Conservation (phyloP, 495 filamentous ascomycete genomes). For the Corynascus novoguineensis region DNA sequence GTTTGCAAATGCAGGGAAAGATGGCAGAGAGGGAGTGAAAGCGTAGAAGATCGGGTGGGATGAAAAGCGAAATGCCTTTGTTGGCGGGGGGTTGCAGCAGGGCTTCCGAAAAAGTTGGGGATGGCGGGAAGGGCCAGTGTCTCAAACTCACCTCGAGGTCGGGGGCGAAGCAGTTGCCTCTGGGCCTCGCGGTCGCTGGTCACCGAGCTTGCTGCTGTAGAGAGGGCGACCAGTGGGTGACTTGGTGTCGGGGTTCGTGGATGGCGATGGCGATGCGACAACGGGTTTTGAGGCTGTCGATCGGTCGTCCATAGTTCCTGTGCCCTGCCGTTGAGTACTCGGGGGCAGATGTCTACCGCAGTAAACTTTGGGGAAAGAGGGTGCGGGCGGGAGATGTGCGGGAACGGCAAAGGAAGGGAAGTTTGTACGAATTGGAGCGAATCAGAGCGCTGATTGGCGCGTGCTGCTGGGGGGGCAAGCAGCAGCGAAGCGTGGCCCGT, state of each 20-base stretch:
- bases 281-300: constrained; percentile 26
- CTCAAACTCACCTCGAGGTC: constrained; percentile 35
- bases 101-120: constrained; percentile 20
- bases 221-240: constrained; percentile 26
- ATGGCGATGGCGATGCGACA: constrained; percentile 22
- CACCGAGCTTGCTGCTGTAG: constrained; percentile 36
- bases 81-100: constrained; percentile 18
- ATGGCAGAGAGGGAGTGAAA: neutral
- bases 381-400: constrained; percentile 31
- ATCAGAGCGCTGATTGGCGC: constrained; percentile 26
- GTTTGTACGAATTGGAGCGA: constrained; percentile 33
- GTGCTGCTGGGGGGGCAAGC: constrained; percentile 8
- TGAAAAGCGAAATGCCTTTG: constrained; percentile 16
- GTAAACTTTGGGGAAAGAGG: constrained; percentile 32
- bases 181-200: constrained; percentile 23
- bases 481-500: constrained; percentile 5
- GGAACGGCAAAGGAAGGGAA: constrained; percentile 31
- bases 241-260: constrained; percentile 26
- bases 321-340: constrained; percentile 21
- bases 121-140: constrained; percentile 25
- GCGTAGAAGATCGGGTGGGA: neutral
- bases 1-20: neutral
- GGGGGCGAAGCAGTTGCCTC: constrained; percentile 23
- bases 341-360: constrained; percentile 29
- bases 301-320: constrained; percentile 35